These are phyloP conservation scores for Cystofilobasidium bisporidii DNA, from an alignment of 768 basidiomycete species.

Conservation along the genomic window DNA sequence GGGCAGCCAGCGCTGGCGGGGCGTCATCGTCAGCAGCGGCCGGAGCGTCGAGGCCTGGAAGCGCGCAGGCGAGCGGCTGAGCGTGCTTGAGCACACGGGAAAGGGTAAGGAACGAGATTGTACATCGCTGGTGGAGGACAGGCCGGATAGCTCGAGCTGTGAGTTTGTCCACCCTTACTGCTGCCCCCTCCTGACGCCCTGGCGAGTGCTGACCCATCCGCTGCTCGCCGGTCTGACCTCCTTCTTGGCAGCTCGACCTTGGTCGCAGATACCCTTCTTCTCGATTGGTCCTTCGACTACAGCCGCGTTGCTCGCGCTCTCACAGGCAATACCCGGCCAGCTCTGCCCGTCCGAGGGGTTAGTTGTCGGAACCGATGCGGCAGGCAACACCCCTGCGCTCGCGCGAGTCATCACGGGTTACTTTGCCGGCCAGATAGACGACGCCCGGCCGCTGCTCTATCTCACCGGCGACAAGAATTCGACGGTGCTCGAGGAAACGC, in stretches of 20 bases:
- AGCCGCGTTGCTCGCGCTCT: neutral
- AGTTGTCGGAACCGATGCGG: conserved; percentile 3
- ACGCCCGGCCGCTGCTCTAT: conserved; percentile 49
- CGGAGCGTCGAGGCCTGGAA: conserved; percentile 67
- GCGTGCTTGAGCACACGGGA: neutral
- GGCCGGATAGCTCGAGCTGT: neutral
- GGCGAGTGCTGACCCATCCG: neutral
- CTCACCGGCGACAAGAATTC: conserved; percentile 77
- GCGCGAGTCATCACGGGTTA: conserved; percentile 12
- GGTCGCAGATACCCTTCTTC: conserved; percentile 20
- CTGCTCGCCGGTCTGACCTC: too few species aligned
- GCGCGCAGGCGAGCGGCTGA: conserved; percentile 39
- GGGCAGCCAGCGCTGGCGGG: conserved; percentile 46
- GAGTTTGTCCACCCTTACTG: neutral
- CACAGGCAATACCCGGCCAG: neutral
- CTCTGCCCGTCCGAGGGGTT: neutral
- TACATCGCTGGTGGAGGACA: too few species aligned
- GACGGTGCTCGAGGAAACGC: conserved; percentile 8
- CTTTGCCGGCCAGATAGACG: neutral
- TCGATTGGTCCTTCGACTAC: conserved; percentile 24
- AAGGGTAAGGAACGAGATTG: conserved; percentile 1
- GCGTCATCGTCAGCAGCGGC: conserved; percentile 69
- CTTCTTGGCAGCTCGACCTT: neutral
- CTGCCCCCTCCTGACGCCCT: neutral
- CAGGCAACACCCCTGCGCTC: conserved; percentile 26